Base-by-base conservation (phyloP, 2,329 filamentous ascomycete species). In the Paramyrothecium roridum region DNA sequence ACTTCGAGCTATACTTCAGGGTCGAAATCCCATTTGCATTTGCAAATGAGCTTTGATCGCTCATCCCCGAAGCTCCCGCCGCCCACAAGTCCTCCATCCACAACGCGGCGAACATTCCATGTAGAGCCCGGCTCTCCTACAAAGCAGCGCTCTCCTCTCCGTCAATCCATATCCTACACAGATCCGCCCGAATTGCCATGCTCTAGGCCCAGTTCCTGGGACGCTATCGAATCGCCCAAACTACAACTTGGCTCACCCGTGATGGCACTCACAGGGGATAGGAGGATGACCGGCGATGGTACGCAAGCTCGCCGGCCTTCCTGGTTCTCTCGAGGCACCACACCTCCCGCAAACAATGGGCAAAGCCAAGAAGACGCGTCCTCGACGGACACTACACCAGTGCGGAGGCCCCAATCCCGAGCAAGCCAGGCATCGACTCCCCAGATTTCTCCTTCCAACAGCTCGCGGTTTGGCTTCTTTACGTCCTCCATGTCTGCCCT, bases 391-490 rank as follows among this genome's bases (percentile, higher is more conserved):
- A n/a, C 50, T 19, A 55, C 52, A 3, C 54, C 57, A 4, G 56
- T 57, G 16, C 26, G 33, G 19, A 20, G n/a, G 21, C 30, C 22
- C 10, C 33, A 30, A 43, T 46, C 53, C 37, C 23, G 49, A 21
- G 20, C 45, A 20, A 63, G 63, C 23, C 51, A 62, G 21, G 58
- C 60, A 12, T 64, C 67, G 6, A 71, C 73, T 16, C 67, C 74
- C 11, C 75, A 74, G 54, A 70, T 63, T 48, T 50, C 61, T 30
- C 26, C 65, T 61, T 43, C 63, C 67, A 22, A 65, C 59, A n/a
- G 64, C 48, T 77, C 75, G 46, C 77, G 73, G 33, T 74, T 81
- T 57, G 73, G 75, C 43, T 78, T 81, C 59, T 67, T 82, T 48
- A 67, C 75, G 2, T 75, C 78, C 3, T 73, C 76, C 51, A 71